Base-by-base conservation (phyloP, 768 basidiomycete genomes). In the Phlebiopsis flavidoalba region DNA sequence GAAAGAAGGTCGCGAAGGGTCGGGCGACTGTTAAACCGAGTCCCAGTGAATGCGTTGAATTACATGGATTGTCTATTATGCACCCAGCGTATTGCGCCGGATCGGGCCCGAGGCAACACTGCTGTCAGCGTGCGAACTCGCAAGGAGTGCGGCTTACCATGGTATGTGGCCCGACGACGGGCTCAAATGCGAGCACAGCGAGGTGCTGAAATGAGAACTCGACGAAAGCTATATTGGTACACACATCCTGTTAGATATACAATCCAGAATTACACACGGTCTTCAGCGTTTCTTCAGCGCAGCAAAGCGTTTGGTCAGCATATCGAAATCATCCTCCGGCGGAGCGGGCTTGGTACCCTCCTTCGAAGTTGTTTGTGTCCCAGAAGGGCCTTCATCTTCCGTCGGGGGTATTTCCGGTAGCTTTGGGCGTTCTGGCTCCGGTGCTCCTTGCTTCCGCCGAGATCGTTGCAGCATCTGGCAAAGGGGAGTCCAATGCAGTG, bases 231-330 rank as follows among this genome's bases (percentile, higher is more conserved):
- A 49, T 49, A 19, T 49, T 19, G 14, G 15, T 19, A 26, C 19
- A 49, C 48, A 49, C 48, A 49, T 49, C 19, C 48, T 43, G 40
- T 43, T 43, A 43, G 40, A 17, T 43, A 43, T 12, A 43, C 48
- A 49, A 21, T 49, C 48, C 48, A 26, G 19, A 19, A 19, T 11
- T 26, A 49, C 48, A 26, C 12, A 21, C 19, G 19, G 2, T 45
- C 24, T 4, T 35, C 36, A 92, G 51, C 85, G 84, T 75, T 91
- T 92, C 79, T 95, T 97, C 66, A 97, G 74, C 31, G 85, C 88
- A 62, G 89, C 92, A 68, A 97, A 96, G 60, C 95, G 84, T 71
- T 83, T 85, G 54, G 87, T 76, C 53, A 97, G 77, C 21, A 83
- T 78, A 43, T 89, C 88, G 66, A 93, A 91, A 60, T 89, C 88